Evolutionary conservation across 805 yeast genomes (phyloP).

Genomic region (Kuraishia borneana): DNA sequence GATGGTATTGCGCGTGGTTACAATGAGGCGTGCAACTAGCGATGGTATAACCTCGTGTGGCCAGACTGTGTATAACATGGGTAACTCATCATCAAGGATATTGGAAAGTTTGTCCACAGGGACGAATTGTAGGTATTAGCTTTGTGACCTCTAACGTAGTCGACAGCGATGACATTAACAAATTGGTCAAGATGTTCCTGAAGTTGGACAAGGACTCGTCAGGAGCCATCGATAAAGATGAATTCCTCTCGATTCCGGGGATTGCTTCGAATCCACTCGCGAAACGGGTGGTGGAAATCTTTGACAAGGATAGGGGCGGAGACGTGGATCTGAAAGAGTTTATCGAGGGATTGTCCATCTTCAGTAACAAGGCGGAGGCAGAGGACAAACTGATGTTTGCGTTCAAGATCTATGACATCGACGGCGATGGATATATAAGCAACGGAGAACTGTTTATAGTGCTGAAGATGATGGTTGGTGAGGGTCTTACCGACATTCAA

Average conservation of each 20-base stretch:
- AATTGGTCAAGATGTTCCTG: conserved; percentile 88
- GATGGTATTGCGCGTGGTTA: conserved; percentile 90
- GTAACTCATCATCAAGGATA: conserved; percentile 46
- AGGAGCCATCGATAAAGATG: conserved; percentile 85
- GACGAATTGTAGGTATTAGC: conserved; percentile 48
- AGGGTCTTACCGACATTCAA: conserved; percentile 74
- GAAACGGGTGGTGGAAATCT: conserved; percentile 80
- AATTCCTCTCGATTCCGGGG: conserved; percentile 88
- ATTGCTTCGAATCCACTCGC: conserved; percentile 87
- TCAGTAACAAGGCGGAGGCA: conserved; percentile 71
- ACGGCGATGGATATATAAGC: conserved; percentile 87
- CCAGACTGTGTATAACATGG: conserved; percentile 26
- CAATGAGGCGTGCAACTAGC: conserved; percentile 10
- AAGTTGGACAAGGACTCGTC: conserved; percentile 87
- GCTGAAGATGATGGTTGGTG: conserved; percentile 94
- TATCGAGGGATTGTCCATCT: conserved; percentile 56
- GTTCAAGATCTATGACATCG: conserved; percentile 90
- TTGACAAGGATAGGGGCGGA: conserved; percentile 89
- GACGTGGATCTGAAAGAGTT: conserved; percentile 94
- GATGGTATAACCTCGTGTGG: neutral
- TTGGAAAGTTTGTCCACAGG: conserved; percentile 48
- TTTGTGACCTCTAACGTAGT: conserved; percentile 23
- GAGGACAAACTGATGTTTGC: conserved; percentile 82
- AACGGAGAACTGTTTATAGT: conserved; percentile 92
- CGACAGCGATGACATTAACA: conserved; percentile 83